Evolutionary conservation across 306 rosid species (phyloP), one percentile per base, ranked within the genome.

Genomic region (Medicago arabica): DNA sequence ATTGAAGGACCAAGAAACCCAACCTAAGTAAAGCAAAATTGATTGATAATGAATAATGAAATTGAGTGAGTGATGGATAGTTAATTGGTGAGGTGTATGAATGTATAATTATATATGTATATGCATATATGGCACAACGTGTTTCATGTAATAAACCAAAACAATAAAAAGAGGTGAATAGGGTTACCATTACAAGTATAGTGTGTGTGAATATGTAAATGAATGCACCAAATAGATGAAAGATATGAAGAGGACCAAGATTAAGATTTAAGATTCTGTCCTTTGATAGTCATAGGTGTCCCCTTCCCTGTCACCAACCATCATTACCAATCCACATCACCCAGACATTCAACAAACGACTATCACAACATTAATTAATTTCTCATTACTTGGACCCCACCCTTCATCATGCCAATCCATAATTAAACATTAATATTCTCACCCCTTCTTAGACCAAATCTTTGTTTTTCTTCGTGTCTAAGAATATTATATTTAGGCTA

Each of bases 321-420:
- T 85, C 86, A 85, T 84, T 53, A 76, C 72, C 8, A 25, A 80
- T 85, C 84, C 77, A 82, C 89, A 81, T 84, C 90, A 82, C 55
- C 62, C 78, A 16, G 75, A 79, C 84, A 81, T 83, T 89, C 87
- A 87, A 84, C 84, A 84, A 85, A 85, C 88, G 79, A 75, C 69
- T 49, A 19, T 13, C 6, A 77, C 66, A 83, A 41, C 4, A 75
- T 62, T 81, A 76, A 68, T 78, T 21, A 67, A 77, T 69, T 74
- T 31, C 60, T 61, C 55, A 36, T 80, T 39, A 54, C 36, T 7
- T 62, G 82, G 86, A 55, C 2, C 86, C 81, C 72, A 41, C 49
- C 36, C 17, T 11, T 36, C 75, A 13, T 25, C 67, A 19, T 31
- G 12, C 57, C 31, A 69, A 23, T 70, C 84, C 79, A 72, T 57